Evolutionary conservation across 352 stramenopile genomes (phyloP).

Genomic region (Phytophthora rubi): DNA sequence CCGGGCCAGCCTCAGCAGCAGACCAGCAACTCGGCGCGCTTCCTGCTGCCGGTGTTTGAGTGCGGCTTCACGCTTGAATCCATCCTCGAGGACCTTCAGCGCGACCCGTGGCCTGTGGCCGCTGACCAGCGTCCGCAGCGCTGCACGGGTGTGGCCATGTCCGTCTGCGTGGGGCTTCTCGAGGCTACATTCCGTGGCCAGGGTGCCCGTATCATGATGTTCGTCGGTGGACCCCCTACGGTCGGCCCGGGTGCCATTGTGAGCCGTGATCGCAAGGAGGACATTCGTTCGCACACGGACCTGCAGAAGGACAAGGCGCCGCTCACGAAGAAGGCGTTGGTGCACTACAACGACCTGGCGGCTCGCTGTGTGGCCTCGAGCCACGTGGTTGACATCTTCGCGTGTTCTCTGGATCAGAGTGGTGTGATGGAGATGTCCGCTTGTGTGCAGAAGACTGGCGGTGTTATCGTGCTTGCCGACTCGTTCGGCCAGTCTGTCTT

Average conservation of each 20-base stretch:
- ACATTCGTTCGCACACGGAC: slow-evolving; percentile 97
- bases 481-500: slow-evolving; percentile 99
- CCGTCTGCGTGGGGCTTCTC: slow-evolving; percentile 95
- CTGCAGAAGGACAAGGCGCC: slow-evolving; percentile 95
- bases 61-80: slow-evolving; percentile 97
- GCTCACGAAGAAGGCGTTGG: slow-evolving; percentile 94
- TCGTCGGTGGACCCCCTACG: slow-evolving; percentile 97
- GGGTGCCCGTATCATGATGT: slow-evolving; percentile 98
- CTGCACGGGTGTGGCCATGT: slow-evolving; percentile 97
- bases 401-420: slow-evolving; percentile 97
- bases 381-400: slow-evolving; percentile 99
- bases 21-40: slow-evolving; percentile 91
- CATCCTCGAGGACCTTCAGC: slow-evolving; percentile 98
- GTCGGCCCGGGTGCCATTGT: slow-evolving; percentile 97
- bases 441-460: slow-evolving; percentile 98
- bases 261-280: slow-evolving; percentile 94
- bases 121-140: slow-evolving; percentile 95
- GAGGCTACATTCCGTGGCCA: slow-evolving; percentile 96
- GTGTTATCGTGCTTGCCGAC: slow-evolving; percentile 98
- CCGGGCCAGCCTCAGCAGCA: slow-evolving; percentile 72
- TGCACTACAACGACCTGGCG: slow-evolving; percentile 96
- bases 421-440: slow-evolving; percentile 99
- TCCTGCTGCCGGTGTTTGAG: slow-evolving; percentile 97
- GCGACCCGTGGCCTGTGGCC: slow-evolving; percentile 97
- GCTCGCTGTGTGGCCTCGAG: slow-evolving; percentile 91